Base-by-base conservation (phyloP, 257 asterid genomes). In the Echites panduratus region DNA sequence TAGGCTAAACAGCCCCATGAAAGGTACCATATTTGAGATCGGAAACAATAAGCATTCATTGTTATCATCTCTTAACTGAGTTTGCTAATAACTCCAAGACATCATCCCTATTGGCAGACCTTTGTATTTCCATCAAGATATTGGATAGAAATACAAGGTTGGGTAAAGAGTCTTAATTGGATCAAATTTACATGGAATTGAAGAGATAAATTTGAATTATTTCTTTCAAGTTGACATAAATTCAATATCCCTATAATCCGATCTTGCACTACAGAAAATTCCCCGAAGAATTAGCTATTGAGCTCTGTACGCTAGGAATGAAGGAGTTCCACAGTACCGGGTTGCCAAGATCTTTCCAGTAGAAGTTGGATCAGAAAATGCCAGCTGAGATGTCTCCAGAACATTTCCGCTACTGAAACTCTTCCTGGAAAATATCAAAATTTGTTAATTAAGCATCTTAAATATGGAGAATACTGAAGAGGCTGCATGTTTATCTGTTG, bases 361-460 rank as follows among this genome's bases (percentile, higher is more conserved):
- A 0, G 62, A 52, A 24, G 70, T 75, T 13, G 78, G 79, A 0
- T 75, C 73, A 40, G 79, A 75, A 45, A 75, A 75, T 44, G 79
- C 73, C 74, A 75, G 20, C 68, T 75, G 74, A 47, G 65, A 41
- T 22, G 20, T 48, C 22, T 75, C 74, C 20, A 75, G 48, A 11
- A 27, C 45, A 22, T 32, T 9, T 20, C 62, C 79, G 24, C 68
- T 9, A 0, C 49, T 53, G 79, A 75, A 75, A 44, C 40, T 75
- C 52, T 35, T 75, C 74, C 79, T 75, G 70, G 61, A 68, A 50
- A 69, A 64, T 11, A 19, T 47, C 68, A 63, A 17, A 63, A 17
- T 29, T 62, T n/a, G 7, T 19, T 48, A 63, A 63, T 38, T 32
- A 38, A 9, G 49, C 16, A 38, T 38, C 22, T 19, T 38, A 29